phyloP scores from a whole-genome alignment of 2,329 filamentous ascomycete species.

The Talaromyces sp. region DNA sequence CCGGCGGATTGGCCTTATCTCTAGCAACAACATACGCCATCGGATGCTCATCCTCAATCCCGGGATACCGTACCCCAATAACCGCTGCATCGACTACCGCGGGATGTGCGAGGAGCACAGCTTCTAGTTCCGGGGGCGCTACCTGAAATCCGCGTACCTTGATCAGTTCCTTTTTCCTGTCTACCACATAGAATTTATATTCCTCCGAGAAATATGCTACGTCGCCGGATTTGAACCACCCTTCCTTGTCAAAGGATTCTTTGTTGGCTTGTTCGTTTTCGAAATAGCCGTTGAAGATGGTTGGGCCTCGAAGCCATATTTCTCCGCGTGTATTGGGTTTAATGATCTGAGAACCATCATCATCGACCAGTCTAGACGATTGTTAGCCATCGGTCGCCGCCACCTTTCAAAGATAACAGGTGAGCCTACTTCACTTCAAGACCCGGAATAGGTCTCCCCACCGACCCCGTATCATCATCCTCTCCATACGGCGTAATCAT shows the following conservation, averaged over 20 bases:
- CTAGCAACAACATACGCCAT: conserved; percentile 49
- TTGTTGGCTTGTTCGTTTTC: conserved; percentile 52
- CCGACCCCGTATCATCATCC: conserved; percentile 49
- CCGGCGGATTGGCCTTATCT: conserved; percentile 31
- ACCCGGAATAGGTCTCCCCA: conserved; percentile 51
- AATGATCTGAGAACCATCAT: conserved; percentile 46
- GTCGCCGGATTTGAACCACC: neutral
- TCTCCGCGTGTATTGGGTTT: conserved; percentile 51
- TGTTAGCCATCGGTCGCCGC: neutral
- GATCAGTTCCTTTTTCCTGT: neutral
- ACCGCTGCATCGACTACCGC: neutral
- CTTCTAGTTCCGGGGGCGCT: neutral
- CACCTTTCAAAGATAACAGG: neutral
- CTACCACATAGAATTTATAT: neutral
- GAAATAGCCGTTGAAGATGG: conserved; percentile 55
- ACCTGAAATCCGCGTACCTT: neutral
- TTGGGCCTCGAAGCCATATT: conserved; percentile 55
- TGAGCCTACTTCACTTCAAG: conserved; percentile 44
- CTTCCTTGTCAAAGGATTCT: conserved; percentile 45
- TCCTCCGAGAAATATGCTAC: neutral
- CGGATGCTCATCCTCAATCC: conserved; percentile 41
- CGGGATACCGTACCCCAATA: conserved; percentile 22
- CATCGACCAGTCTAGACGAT: neutral
- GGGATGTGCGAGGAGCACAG: neutral
- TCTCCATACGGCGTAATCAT: conserved; percentile 38